phyloP scores from a whole-genome alignment of 345 rosid species.

The Microthlaspi erraticum region DNA sequence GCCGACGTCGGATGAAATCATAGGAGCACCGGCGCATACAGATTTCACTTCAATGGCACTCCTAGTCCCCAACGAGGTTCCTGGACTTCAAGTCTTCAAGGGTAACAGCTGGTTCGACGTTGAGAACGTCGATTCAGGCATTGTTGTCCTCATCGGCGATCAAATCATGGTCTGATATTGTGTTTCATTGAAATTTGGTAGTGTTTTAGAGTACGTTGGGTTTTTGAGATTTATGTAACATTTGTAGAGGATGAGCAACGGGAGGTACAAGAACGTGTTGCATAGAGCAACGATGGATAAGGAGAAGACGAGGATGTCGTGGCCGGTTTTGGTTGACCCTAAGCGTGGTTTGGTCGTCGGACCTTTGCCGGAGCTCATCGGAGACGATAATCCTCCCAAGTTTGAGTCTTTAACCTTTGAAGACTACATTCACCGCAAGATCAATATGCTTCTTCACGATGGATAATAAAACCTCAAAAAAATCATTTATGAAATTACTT shows the following conservation, averaged over 20 bases:
- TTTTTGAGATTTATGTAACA: slow-evolving; percentile 17
- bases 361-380: slow-evolving; percentile 5
- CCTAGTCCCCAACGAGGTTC: neutral
- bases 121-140: neutral
- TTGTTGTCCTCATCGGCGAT: slow-evolving; percentile 20
- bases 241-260: slow-evolving; percentile 10
- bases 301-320: slow-evolving; percentile 14
- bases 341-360: neutral
- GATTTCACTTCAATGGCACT: neutral
- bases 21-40: neutral
- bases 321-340: slow-evolving; percentile 4
- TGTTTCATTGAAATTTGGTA: neutral
- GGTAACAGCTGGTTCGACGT: neutral
- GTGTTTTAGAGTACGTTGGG: neutral
- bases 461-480: neutral
- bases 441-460: neutral
- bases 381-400: slow-evolving; percentile 23
- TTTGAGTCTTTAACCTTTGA: neutral
- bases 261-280: slow-evolving; percentile 17
- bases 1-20: neutral
- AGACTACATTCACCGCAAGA: slow-evolving; percentile 3
- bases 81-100: neutral
- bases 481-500: no score
- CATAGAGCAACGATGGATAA: neutral
- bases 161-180: slow-evolving; percentile 6